These are phyloP conservation scores for Ophiostoma sp. DNA, from an alignment of 2,329 filamentous ascomycete genomes.

Conservation along the genomic window DNA sequence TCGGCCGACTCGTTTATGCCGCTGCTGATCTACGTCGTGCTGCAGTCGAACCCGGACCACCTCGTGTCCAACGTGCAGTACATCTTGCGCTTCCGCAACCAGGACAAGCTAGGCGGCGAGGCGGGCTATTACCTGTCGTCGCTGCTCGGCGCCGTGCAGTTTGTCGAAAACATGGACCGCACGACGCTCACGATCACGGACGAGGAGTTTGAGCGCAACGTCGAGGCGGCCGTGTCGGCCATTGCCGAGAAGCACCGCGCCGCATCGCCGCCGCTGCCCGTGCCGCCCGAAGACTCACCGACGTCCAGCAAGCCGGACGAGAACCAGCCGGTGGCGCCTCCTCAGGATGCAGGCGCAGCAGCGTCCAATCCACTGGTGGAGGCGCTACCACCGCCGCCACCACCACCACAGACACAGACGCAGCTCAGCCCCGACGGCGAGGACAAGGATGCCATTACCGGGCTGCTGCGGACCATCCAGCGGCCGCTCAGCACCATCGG, in stretches of 20 bases:
- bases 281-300: conserved; percentile 29
- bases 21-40: conserved; percentile 88
- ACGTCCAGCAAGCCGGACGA: conserved; percentile 24
- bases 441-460: conserved; percentile 75
- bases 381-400: background rate
- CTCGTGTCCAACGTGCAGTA: conserved; percentile 97
- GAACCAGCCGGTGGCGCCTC: too few relatives aligned
- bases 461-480: conserved; percentile 84
- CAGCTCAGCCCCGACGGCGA: conserved; percentile 46
- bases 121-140: conserved; percentile 97
- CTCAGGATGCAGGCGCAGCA: too few relatives aligned
- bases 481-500: conserved; percentile 86
- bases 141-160: conserved; percentile 89
- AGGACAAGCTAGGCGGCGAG: conserved; percentile 95
- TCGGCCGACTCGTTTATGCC: conserved; percentile 96
- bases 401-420: background rate
- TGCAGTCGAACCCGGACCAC: conserved; percentile 91
- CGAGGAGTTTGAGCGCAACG: conserved; percentile 90
- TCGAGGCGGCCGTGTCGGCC: conserved; percentile 91
- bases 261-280: conserved; percentile 41
- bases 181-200: conserved; percentile 90
- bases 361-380: too few relatives aligned
- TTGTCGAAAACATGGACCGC: conserved; percentile 92
- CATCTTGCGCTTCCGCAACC: conserved; percentile 91
- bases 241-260: conserved; percentile 83